These are phyloP conservation scores for Pyrus bretschneideri DNA, from an alignment of 306 rosid genomes.

Conservation along the genomic window DNA sequence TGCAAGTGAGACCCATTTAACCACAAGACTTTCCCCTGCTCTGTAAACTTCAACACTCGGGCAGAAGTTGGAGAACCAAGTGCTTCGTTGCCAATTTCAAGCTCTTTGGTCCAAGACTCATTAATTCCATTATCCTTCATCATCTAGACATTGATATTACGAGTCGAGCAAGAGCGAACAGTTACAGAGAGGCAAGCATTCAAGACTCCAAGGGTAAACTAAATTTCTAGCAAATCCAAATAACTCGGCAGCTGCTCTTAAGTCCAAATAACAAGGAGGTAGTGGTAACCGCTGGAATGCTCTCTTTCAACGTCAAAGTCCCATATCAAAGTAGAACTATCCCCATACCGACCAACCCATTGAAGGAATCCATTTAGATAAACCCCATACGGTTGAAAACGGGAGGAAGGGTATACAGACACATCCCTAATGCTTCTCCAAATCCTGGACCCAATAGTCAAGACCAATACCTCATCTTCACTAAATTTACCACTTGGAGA, in stretches of 20 bases:
- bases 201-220: neutral
- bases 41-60: neutral
- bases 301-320: neutral
- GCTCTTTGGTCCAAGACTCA: neutral
- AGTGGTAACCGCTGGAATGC: neutral
- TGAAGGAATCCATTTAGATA: slow-evolving; percentile 2
- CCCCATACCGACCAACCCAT: neutral
- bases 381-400: neutral
- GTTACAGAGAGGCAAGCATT: neutral
- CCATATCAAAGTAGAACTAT: neutral
- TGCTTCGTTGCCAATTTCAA: neutral
- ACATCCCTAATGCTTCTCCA: neutral
- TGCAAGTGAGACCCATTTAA: neutral
- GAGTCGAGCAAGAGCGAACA: neutral
- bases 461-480: neutral
- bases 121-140: slow-evolving; percentile 3
- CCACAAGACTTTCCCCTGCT: neutral
- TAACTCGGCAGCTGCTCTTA: neutral
- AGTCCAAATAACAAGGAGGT: neutral
- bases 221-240: neutral
- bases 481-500: neutral
- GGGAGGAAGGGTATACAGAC: neutral
- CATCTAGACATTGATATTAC: neutral
- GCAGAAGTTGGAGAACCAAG: neutral
- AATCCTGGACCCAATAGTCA: neutral